phyloP scores from a whole-genome alignment of 148 eudicot species.

The Euryodendron excelsum region DNA sequence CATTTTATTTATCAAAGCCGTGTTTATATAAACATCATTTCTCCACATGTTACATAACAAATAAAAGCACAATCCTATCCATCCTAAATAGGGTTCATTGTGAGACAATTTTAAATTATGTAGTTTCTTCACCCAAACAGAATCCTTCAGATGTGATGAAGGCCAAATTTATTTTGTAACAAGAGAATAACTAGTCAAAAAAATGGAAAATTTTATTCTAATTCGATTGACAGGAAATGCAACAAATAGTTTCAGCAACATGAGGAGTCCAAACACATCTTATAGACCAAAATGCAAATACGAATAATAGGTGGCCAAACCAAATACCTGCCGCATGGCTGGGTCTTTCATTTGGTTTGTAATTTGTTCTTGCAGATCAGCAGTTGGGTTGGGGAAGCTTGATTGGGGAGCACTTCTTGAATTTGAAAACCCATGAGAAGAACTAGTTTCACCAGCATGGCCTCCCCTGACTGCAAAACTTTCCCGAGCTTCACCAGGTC shows the following conservation, averaged over 20 bases:
- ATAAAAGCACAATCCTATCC: not conserved
- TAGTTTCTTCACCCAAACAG: no score
- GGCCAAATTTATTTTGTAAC: no score
- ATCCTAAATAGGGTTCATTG: no score
- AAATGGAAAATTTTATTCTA: no score
- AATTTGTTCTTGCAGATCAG: conserved; percentile 89
- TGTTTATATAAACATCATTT: not conserved
- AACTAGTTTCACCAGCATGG: conserved; percentile 43
- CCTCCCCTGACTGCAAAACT: conserved; percentile 32
- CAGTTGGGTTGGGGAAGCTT: conserved; percentile 50
- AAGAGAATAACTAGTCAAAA: no score
- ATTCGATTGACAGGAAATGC: not conserved
- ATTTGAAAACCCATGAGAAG: conserved; percentile 38
- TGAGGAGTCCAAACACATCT: not conserved
- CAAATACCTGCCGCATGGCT: conserved; percentile 78
- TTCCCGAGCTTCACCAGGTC: conserved; percentile 26
- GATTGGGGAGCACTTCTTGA: conserved; percentile 51
- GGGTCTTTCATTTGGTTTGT: conserved; percentile 96
- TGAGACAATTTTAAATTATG: not conserved
- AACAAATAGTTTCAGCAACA: not conserved
- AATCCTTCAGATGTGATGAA: not conserved
- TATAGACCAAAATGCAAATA: not conserved
- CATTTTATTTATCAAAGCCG: not conserved
- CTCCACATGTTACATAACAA: not conserved
- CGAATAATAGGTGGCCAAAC: not conserved